Conservation (phyloP, 805 yeast species). For the Saturnispora bothae region DNA sequence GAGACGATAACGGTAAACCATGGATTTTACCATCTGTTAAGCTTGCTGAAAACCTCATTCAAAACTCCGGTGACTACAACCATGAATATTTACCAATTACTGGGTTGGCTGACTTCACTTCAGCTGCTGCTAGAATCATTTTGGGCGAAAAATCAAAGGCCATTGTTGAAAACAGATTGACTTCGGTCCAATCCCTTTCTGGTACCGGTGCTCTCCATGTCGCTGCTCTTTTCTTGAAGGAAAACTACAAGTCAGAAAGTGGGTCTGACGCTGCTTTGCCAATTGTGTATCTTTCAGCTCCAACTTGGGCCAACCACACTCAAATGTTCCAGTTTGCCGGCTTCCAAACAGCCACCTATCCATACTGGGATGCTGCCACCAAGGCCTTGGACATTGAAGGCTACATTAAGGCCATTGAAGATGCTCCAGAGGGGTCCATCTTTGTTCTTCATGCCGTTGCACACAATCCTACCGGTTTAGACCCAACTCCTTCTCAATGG, state of each 20-base stretch:
- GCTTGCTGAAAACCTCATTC: slow-evolving; percentile 58
- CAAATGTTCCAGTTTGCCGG: slow-evolving; percentile 71
- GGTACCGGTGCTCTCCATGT: slow-evolving; percentile 91
- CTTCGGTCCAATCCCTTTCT: slow-evolving; percentile 67
- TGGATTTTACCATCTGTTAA: slow-evolving; percentile 76
- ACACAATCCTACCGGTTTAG: slow-evolving; percentile 96
- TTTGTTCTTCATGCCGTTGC: slow-evolving; percentile 91
- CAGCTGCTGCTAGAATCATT: slow-evolving; percentile 64
- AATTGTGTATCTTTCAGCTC: slow-evolving; percentile 63
- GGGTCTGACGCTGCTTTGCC: slow-evolving; percentile 22
- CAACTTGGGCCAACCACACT: slow-evolving; percentile 97
- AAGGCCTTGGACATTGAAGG: slow-evolving; percentile 68
- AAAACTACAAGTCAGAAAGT: slow-evolving; percentile 30
- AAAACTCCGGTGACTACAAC: slow-evolving; percentile 50
- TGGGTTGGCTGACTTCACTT: slow-evolving; percentile 60
- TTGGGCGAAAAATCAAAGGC: slow-evolving; percentile 52
- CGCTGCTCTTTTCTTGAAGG: slow-evolving; percentile 60
- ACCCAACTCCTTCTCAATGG: slow-evolving; percentile 85
- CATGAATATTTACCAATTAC: slow-evolving; percentile 85
- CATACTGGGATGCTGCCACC: slow-evolving; percentile 73
- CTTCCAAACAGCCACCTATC: slow-evolving; percentile 55
- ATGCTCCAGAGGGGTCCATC: slow-evolving; percentile 67
- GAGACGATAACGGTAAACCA: slow-evolving; percentile 83
- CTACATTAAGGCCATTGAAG: slow-evolving; percentile 46
- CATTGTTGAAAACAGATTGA: slow-evolving; percentile 35